Percentiles rank a stretch among this genome's conserved stretches.
phyloP scores from a whole-genome alignment of 345 rosid genomes.

The Passiflora organensis region DNA sequence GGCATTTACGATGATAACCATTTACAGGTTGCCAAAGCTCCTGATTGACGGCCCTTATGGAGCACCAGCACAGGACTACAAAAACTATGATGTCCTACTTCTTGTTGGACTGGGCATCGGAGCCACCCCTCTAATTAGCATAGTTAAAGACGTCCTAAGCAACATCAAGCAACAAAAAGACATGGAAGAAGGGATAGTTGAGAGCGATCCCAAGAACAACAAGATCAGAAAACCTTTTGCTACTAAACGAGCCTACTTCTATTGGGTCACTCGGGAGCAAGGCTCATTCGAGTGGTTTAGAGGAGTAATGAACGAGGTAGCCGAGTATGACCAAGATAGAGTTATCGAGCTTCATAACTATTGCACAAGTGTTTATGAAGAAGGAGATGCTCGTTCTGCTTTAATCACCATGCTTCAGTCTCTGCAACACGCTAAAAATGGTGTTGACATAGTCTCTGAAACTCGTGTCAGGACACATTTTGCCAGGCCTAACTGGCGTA shows the following conservation, averaged over 20 bases:
- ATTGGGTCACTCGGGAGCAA: constrained; percentile 82
- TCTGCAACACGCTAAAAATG: constrained; percentile 64
- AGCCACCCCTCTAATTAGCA: constrained; percentile 78
- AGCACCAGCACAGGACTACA: constrained; percentile 82
- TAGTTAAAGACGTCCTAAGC: constrained; percentile 67
- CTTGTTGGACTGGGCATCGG: constrained; percentile 81
- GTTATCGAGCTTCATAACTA: constrained; percentile 69
- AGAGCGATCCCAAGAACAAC: constrained; percentile 19
- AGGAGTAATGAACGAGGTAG: constrained; percentile 72
- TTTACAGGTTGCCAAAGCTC: constrained; percentile 61
- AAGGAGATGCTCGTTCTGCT: constrained; percentile 86
- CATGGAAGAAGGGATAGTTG: constrained; percentile 27
- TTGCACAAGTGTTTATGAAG: constrained; percentile 70
- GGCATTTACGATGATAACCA: too few species aligned
- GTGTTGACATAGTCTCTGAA: constrained; percentile 63
- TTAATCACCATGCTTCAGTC: constrained; percentile 74
- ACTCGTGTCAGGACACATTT: constrained; percentile 61
- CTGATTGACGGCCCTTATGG: constrained; percentile 78
- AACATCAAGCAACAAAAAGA: constrained; percentile 65
- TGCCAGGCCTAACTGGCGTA: constrained; percentile 65
- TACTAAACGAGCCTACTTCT: constrained; percentile 63
- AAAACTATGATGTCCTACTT: constrained; percentile 64
- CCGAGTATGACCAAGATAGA: constrained; percentile 51
- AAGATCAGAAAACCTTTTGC: constrained; percentile 36
- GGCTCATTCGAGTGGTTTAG: constrained; percentile 81